Conservation (phyloP, 345 rosid genomes). For the Bruguiera sexangula region DNA sequence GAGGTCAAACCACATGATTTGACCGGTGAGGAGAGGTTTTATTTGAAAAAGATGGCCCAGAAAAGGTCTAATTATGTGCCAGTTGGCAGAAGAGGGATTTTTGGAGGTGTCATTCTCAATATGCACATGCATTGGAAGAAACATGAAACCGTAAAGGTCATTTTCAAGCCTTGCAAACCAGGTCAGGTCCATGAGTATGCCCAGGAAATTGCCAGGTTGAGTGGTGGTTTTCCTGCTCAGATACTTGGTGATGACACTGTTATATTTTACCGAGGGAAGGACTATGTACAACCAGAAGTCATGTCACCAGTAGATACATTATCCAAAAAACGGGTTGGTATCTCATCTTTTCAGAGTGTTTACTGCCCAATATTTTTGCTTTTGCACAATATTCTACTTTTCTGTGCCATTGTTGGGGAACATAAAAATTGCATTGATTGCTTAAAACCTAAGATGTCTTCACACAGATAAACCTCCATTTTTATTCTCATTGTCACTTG, state of each 20-base stretch:
- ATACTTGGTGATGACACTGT: slow-evolving; percentile 70
- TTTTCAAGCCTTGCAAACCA: slow-evolving; percentile 77
- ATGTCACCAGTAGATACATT: slow-evolving; percentile 89
- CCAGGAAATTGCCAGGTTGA: slow-evolving; percentile 71
- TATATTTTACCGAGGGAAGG: slow-evolving; percentile 75
- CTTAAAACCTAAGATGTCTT: neutral
- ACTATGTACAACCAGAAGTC: slow-evolving; percentile 81
- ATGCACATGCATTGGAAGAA: slow-evolving; percentile 97
- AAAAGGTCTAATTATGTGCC: slow-evolving; percentile 82
- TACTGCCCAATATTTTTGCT: neutral
- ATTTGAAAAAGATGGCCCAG: slow-evolving; percentile 80
- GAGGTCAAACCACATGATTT: slow-evolving; percentile 65
- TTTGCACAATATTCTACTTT: neutral
- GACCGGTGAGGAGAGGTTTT: slow-evolving; percentile 83
- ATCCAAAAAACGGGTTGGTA: slow-evolving; percentile 69
- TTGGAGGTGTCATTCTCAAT: slow-evolving; percentile 89
- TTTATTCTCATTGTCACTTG: neutral
- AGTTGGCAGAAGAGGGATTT: slow-evolving; percentile 79
- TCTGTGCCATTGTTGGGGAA: neutral
- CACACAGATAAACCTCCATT: neutral
- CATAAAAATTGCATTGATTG: neutral
- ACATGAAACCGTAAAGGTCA: slow-evolving; percentile 91
- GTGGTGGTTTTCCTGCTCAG: slow-evolving; percentile 84
- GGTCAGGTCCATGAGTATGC: slow-evolving; percentile 65
- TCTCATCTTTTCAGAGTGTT: slow-evolving; percentile 4